Evolutionary conservation across 129 eudicot genomes (phyloP), one percentile per base, ranked within the genome.

Genomic region (Pseudognaphalium luteoalbum): DNA sequence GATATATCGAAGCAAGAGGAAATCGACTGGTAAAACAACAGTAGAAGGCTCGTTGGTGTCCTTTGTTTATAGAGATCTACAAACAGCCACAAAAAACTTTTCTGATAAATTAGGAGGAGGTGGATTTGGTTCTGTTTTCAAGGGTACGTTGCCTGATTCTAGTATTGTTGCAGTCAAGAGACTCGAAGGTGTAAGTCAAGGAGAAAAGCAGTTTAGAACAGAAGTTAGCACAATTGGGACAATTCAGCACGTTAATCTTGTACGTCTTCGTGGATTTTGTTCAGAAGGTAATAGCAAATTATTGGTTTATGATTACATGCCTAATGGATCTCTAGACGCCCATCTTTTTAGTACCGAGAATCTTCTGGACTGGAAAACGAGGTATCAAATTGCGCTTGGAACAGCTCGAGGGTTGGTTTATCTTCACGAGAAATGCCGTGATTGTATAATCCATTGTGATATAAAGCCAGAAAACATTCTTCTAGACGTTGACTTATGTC

Each of bases 381-480:
- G 96, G 82, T 90, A 83, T 56, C 83, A 84, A 57, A 80, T 90
- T 35, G 90, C 90, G 0, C 51, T 87, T 10, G 96, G 96, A 28
- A 87, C 68, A 5, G 92, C 96, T 2, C 80, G 89, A 67, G 96
- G 96, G 11, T 71, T 90, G 70, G 78, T 77, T 22, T 90, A 87
- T 80, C 85, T 90, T 32, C 96, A 90, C 30, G 96, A 90, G 39
- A 80, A 85, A 42, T 90, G 96, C 64, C 69, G 88, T 64, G 89
- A 87, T 21, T 85, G 92, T 70, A 90, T 90, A 33, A 87, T 90
- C 33, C 96, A 90, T 68, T 90, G 96, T 59, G 96, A 90, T 73
- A 84, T 90, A 68, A 90, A 90, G 76, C 96, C 96, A 7, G 90
- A 90, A 57, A 90, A 90, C 78, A 90, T 90, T 64, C 89, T 90